Base-by-base conservation (phyloP, 805 yeast species). In the Candida morakotiae region DNA sequence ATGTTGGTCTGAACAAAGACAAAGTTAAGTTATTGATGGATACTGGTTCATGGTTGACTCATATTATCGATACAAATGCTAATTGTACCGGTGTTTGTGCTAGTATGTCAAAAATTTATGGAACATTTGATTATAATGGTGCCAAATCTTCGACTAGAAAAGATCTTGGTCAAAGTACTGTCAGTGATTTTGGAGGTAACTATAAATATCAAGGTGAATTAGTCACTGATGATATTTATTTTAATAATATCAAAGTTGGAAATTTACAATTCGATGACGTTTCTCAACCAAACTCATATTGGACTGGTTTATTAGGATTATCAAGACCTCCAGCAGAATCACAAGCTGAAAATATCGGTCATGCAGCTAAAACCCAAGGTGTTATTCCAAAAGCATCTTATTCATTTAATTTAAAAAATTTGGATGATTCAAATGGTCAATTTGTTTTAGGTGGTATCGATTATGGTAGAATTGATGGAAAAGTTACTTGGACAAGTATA, bases 371-470 rank as follows among this genome's bases (percentile, higher is more conserved):
- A 17, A 9, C 4, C 3, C 24, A 9, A 14, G 36, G 36, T 17
- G 13, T 16, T n/a, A 33, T 33, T 33, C 21, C 8, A 11, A 4
- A 9, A n/a, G 36, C 29, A 4, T 14, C 36, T 5, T 33, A 17
- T 19, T 33, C 36, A 11, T 11, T 33, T 13, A 6, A 7, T 19
- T 25, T 26, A 9, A n/a, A 17, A 14, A 10, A 13, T 3, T 5
- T 11, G 4, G 24, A 9, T 24, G 30, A 17, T 13, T 4, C 15
- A 25, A 4, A 13, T 16, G 36, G 36, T n/a, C 11, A 27, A 9
- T 33, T 33, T 7, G 16, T 33, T 33, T 17, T 33, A 5, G 36
- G 36, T 25, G 36, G 36, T 17, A 13, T 25, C 20, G 36, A 33
- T 26, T 11, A 24, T 33, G 36, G 20, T 9, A 33, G 23, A 26